Evolutionary conservation across 2,329 filamentous ascomycete genomes (phyloP), one percentile per base, ranked within the genome.

Genomic region (Cladophialophora psammophila): DNA sequence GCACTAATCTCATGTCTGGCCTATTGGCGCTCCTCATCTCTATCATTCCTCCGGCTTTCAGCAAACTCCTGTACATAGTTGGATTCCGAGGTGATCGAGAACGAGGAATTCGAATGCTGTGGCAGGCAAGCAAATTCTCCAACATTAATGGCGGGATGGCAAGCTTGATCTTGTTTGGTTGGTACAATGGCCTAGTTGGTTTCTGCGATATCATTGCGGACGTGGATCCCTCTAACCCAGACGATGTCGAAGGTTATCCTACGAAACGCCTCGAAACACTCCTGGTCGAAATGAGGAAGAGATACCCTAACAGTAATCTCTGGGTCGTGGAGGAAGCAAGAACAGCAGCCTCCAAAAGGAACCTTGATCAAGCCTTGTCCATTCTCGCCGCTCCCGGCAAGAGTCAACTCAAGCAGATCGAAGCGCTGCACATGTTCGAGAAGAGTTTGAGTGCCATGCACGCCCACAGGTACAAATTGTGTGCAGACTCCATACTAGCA

Each of bases 71-170:
- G 3, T 92, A 90, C 66, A 90, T 98, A 50, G 91, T 97, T 35
- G 95, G 95, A 0, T 98, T 98, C 80, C 89, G 88, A 68, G 95
- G 95, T 36, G 94, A 98, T 76, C 90, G 94, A 52, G 88, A 92
- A 69, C 86, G 90, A 45, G 95, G 94, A 9, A 84, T 97, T 36
- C 84, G 86, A 45, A 91, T 97, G 87, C 87, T 99, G 4, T 99
- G 95, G 95, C 89, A 92, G 76, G 92, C 93, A 12, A 93, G 92
- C 26, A 88, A 89, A 58, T 95, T 94, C 76, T 81, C 89, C 69
- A 97, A 97, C 77, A 87, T 98, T 74, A 96, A 97, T 75, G 94
- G 94, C n/a, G 94, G 92, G 6, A 90, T 98, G 75, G 90, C 94
- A 0, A 63, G 69, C n/a, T 84, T 98, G 48, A 86, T 92, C 32